Evolutionary conservation across 1,284 basidiomycete species (phyloP), one percentile per base, ranked within the genome.

Genomic region (Leccinum huronense): DNA sequence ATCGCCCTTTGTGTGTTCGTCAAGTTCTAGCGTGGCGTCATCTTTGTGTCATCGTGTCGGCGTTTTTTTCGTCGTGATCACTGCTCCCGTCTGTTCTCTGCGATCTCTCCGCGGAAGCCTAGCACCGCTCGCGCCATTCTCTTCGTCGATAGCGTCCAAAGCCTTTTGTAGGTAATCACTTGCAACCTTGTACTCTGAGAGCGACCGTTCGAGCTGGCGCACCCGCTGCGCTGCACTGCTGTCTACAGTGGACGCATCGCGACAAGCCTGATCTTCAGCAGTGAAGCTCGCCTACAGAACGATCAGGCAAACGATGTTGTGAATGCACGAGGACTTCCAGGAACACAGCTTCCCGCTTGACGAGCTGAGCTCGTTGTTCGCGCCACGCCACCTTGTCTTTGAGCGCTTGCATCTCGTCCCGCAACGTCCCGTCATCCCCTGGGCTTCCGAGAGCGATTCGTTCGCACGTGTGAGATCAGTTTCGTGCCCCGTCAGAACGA

Each of bases 301-400:
- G 40, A 38, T 66, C 30, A 60, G 56, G 33, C n/a, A 27, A 27
- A 19, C 40, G 54, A n/a, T 31, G n/a, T 13, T 5, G 40, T 31
- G 55, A 23, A 19, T 27, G 4, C 71, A 90, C 73, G 48, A 91
- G 78, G 0, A 84, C 86, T 65, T 86, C 81, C 64, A 89, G 71
- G 72, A 89, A 89, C 31, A 79, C 80, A 23, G 84, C 80, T 68
- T 91, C 89, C 16, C 84, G 75, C 68, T 89, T 84, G 0, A 81
- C 81, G 1, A 89, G 75, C 9, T 76, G 67, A 2, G 77, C 70
- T 10, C 80, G 76, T 55, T 81, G 80, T 59, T 89, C 84, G 33
- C 78, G 77, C 27, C 84, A 79, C 7, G 67, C 69, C 1, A 80
- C 70, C 65, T 78, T 79, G 57, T 84, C 82, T 66, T 81, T 80